These are phyloP conservation scores for Cryptosporidium parvum DNA, from an alignment of 169 alveolate genomes.

Conservation along the genomic window DNA sequence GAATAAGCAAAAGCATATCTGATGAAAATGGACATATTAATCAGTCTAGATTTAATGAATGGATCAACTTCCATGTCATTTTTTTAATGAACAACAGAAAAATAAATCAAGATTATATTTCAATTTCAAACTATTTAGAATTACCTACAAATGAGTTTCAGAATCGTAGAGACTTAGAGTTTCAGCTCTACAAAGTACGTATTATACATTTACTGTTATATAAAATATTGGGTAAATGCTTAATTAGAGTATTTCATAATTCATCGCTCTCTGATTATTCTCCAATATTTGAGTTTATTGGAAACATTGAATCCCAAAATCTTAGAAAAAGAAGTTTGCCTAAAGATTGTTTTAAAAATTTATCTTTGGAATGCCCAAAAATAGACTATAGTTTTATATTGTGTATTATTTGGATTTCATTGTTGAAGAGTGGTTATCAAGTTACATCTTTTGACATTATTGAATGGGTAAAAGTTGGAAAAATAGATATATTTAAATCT, in stretches of 20 bases:
- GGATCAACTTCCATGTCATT: conserved; percentile 10
- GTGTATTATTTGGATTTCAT: conserved; percentile 47
- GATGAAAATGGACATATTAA: not conserved
- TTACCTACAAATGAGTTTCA: not conserved
- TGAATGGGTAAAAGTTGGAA: conserved; percentile 70
- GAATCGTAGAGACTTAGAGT: conserved; percentile 6
- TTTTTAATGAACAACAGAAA: conserved; percentile 1
- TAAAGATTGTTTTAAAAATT: not conserved
- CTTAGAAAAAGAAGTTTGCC: not conserved
- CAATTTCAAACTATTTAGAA: not conserved
- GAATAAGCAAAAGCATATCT: not conserved
- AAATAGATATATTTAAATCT: conserved; percentile 67
- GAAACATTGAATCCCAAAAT: not conserved
- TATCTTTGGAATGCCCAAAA: conserved; percentile 31
- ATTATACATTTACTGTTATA: conserved; percentile 10
- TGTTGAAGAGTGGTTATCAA: conserved; percentile 49
- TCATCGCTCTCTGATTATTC: conserved; percentile 21
- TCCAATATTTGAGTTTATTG: not conserved
- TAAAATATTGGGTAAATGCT: conserved; percentile 6
- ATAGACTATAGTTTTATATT: conserved; percentile 44
- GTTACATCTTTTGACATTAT: conserved; percentile 59
- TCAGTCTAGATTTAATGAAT: conserved; percentile 4
- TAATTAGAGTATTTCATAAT: not conserved
- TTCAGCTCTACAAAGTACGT: conserved; percentile 16
- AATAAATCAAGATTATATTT: conserved; percentile 24